Base-by-base conservation (phyloP, 2,329 filamentous ascomycete genomes). In the Trichoderma endophyticum region DNA sequence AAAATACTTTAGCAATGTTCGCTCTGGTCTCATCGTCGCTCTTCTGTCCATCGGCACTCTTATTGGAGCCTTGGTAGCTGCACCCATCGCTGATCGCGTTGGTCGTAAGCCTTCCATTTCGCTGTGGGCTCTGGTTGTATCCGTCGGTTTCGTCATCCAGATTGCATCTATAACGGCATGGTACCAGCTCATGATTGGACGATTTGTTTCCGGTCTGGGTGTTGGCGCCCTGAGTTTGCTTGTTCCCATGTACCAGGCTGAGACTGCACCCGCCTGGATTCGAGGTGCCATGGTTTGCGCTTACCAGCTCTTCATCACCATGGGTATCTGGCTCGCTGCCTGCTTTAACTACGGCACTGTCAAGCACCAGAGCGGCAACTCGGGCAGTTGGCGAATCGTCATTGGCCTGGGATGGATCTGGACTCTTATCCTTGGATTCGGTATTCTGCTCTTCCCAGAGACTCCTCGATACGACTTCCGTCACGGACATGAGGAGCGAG, bases 211-310 rank as follows among this genome's bases (percentile, higher is more conserved):
- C 15, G 91, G 91, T 66, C 82, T 92, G 1, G 90, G 90, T 15
- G 90, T 93, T 56, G 91, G 91, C 70, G 88, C 87, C 0, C 80
- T 92, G 2, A 90, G 87, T 11, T 86, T 92, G 6, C 80, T 90
- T 14, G 89, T 91, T 0, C 90, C 90, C n/a, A 90, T 93, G 88
- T 93, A 92, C 78, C 90, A 92, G 76, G 88, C 88, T n/a, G 91
- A 93, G 80, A 91, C 87, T 6, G 88, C 89, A 0, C 91, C 91
- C 0, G 85, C 89, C 15, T 89, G 89, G 79, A 88, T 93, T 64
- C 86, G 91, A 74, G 91, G 90, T 70, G 85, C 88, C 5, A 85
- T 93, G 74, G 88, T 93, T 63, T 86, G 86, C 61, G 86, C 86
- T 14, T 93, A 93, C 79, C 91, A 93, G 81, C 84, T 93, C 4